Conservation (phyloP, 257 asterid species). For the Penstemon eatonii region DNA sequence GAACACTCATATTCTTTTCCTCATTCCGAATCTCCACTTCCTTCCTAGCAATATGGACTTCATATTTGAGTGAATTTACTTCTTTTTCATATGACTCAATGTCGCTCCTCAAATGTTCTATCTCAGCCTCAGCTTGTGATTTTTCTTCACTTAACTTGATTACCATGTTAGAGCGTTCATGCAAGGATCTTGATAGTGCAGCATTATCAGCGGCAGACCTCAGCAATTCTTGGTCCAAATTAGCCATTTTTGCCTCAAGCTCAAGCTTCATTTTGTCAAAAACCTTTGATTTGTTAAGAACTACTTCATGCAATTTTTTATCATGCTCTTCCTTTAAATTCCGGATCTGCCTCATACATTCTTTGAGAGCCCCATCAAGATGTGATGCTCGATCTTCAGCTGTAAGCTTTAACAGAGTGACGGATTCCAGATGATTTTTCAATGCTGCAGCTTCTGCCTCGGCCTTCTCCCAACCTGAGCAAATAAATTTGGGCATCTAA, state of each 20-base stretch:
- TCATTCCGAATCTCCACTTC: slow-evolving; percentile 93
- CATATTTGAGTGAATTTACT: slow-evolving; percentile 77
- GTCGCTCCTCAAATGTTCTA: slow-evolving; percentile 60
- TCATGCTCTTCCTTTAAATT: slow-evolving; percentile 89
- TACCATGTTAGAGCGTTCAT: slow-evolving; percentile 87
- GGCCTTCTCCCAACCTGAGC: slow-evolving; percentile 99
- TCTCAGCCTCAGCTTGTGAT: slow-evolving; percentile 76
- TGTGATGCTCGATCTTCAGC: slow-evolving; percentile 94
- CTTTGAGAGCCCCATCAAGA: slow-evolving; percentile 93
- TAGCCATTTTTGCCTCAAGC: slow-evolving; percentile 61
- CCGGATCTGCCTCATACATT: slow-evolving; percentile 92
- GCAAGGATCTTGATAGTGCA: slow-evolving; percentile 84
- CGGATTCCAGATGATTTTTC: slow-evolving; percentile 87
- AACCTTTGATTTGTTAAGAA: slow-evolving; percentile 61
- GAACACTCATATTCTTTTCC: slow-evolving; percentile 87
- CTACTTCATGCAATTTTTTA: slow-evolving; percentile 64
- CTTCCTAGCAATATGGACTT: slow-evolving; percentile 72
- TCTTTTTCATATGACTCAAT: slow-evolving; percentile 76
- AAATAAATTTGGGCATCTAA: slow-evolving; percentile 23
- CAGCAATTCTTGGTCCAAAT: slow-evolving; percentile 74
- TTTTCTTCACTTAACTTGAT: slow-evolving; percentile 79
- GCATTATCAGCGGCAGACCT: slow-evolving; percentile 83
- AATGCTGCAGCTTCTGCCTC: slow-evolving; percentile 90
- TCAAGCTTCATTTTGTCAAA: slow-evolving; percentile 79
- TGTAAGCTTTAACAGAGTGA: slow-evolving; percentile 84